These are phyloP conservation scores for Blastocystis sp. DNA, from an alignment of 352 stramenopile genomes.

Conservation along the genomic window DNA sequence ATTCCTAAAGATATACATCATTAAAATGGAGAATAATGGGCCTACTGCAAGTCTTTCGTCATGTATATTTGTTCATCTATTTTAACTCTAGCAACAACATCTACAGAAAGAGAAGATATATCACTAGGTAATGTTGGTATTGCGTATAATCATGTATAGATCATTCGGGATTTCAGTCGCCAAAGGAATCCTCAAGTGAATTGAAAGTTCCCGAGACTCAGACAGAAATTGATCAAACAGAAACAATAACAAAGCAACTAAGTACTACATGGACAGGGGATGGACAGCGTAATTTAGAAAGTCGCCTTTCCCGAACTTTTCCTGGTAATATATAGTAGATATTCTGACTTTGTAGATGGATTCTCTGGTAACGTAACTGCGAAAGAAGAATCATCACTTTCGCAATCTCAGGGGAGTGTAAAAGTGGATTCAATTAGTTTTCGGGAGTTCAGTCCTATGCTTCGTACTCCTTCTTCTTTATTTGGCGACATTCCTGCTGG, in stretches of 20 bases:
- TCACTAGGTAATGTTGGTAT: too few species aligned
- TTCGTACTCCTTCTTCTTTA: background rate
- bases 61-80: too few species aligned
- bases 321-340: background rate
- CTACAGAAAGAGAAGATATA: too few species aligned
- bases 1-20: too few species aligned
- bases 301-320: background rate
- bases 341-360: background rate
- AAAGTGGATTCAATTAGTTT: background rate
- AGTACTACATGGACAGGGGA: background rate
- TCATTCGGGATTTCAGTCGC: too few species aligned
- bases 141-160: too few species aligned
- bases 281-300: background rate
- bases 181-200: background rate
- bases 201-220: background rate
- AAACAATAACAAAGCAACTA: background rate
- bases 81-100: too few species aligned
- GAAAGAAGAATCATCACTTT: background rate
- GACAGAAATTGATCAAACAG: background rate
- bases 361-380: background rate
- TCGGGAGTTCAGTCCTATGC: background rate
- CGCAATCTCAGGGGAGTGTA: background rate
- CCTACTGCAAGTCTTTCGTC: too few species aligned
- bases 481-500: background rate
- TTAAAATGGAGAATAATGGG: too few species aligned